Evolutionary conservation across 306 rosid genomes (phyloP).

Genomic region (Pyrus betulifolia): DNA sequence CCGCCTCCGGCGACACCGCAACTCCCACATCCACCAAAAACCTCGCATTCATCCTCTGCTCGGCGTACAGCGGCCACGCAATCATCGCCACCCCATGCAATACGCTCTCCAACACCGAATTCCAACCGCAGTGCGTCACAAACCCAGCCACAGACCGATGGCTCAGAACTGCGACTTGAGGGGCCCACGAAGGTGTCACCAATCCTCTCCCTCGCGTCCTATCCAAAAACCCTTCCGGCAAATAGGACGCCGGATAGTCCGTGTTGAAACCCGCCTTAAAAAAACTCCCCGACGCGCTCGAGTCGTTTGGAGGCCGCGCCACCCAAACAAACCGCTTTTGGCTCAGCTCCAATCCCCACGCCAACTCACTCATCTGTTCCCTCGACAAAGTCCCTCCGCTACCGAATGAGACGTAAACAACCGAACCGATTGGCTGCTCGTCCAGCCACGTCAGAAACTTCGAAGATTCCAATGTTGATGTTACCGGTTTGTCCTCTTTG

Average conservation of each 20-base stretch:
- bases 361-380: slow-evolving; percentile 32
- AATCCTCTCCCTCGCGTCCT: neutral
- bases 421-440: slow-evolving; percentile 42
- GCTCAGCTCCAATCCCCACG: slow-evolving; percentile 44
- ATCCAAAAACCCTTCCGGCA: slow-evolving; percentile 19
- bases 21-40: slow-evolving; percentile 8
- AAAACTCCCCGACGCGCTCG: slow-evolving; percentile 4
- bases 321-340: slow-evolving; percentile 52
- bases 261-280: neutral
- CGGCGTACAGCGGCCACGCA: slow-evolving; percentile 25
- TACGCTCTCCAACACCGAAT: slow-evolving; percentile 14
- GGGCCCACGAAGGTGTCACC: slow-evolving; percentile 16
- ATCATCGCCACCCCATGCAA: slow-evolving; percentile 5
- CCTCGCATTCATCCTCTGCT: slow-evolving; percentile 18
- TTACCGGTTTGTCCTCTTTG: neutral
- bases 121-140: slow-evolving; percentile 26
- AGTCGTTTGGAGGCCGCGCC: slow-evolving; percentile 30
- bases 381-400: slow-evolving; percentile 47
- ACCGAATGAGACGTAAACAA: slow-evolving; percentile 47
- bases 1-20: neutral
- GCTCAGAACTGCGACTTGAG: slow-evolving; percentile 1
- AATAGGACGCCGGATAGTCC: neutral
- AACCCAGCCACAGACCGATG: slow-evolving; percentile 18
- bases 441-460: slow-evolving; percentile 45
- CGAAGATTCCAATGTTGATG: neutral